Conservation (phyloP, 345 rosid species). For the Eucalyptus viminalis region DNA sequence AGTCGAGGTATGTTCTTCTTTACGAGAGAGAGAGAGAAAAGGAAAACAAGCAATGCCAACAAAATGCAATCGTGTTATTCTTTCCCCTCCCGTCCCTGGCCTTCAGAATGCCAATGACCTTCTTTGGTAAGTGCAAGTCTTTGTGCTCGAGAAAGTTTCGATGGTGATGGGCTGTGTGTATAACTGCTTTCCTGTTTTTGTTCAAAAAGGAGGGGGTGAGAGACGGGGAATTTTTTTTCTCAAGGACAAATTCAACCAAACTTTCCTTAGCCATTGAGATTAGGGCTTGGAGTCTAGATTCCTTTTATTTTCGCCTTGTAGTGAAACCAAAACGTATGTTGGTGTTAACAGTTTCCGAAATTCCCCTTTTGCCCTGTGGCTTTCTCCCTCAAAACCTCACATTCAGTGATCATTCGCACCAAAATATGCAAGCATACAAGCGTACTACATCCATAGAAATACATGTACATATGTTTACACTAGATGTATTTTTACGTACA, state of each 20-base stretch:
- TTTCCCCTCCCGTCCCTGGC: background rate
- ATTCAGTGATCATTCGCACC: background rate
- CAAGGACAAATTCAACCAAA: background rate
- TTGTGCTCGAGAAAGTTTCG: background rate
- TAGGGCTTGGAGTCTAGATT: background rate
- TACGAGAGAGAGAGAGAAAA: background rate
- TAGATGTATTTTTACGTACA: background rate
- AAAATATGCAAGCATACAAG: background rate
- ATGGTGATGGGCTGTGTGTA: background rate
- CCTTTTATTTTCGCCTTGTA: background rate
- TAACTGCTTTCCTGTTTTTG: background rate
- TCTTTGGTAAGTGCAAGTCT: background rate
- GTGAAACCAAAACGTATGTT: background rate
- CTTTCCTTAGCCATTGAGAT: background rate
- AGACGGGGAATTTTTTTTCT: background rate
- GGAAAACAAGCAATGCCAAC: background rate
- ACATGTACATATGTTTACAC: background rate
- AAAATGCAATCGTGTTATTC: background rate
- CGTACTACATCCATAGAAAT: background rate
- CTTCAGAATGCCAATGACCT: background rate
- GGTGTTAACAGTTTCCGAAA: background rate
- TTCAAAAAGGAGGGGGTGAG: background rate
- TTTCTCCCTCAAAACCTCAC: background rate
- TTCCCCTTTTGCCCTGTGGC: background rate
- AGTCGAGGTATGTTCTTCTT: background rate